Conservation (phyloP, 306 rosid species). For the Ormosia semicastrata region DNA sequence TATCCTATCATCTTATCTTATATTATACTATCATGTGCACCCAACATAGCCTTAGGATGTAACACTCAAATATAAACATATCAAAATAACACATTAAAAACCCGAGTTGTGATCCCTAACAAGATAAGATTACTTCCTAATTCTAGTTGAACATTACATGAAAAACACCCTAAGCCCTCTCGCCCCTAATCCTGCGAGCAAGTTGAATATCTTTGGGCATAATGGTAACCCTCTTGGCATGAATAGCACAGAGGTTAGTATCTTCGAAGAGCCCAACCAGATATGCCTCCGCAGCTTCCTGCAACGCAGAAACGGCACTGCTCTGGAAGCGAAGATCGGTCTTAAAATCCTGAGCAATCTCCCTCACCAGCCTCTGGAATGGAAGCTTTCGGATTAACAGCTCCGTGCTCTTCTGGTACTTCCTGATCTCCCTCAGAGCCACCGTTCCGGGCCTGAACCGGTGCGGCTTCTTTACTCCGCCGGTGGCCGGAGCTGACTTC, state of each 20-base stretch:
- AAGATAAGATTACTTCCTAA: too few species aligned
- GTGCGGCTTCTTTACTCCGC: constrained; percentile 74
- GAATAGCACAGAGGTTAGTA: constrained; percentile 64
- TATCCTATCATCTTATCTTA: too few species aligned
- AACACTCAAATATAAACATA: too few species aligned
- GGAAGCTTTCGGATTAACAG: constrained; percentile 60
- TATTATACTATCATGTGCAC: too few species aligned
- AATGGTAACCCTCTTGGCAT: constrained; percentile 64
- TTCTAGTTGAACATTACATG: neutral
- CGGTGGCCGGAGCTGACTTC: constrained; percentile 70
- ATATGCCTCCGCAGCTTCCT: constrained; percentile 61
- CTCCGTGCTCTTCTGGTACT: constrained; percentile 66
- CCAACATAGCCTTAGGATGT: too few species aligned
- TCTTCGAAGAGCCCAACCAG: constrained; percentile 62
- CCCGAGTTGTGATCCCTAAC: neutral
- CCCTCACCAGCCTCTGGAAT: constrained; percentile 58
- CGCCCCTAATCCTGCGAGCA: constrained; percentile 66
- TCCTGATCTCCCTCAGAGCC: constrained; percentile 62
- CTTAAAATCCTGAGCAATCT: constrained; percentile 73
- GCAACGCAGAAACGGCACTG: constrained; percentile 50
- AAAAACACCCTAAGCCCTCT: constrained; percentile 39
- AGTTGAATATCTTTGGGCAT: constrained; percentile 74
- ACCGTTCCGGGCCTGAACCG: constrained; percentile 66
- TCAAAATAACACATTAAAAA: too few species aligned
- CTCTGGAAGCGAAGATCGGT: constrained; percentile 68